These are phyloP conservation scores for Acanthamoeba rhysodes DNA, from an alignment of 208 protist genomes.

Conservation along the genomic window DNA sequence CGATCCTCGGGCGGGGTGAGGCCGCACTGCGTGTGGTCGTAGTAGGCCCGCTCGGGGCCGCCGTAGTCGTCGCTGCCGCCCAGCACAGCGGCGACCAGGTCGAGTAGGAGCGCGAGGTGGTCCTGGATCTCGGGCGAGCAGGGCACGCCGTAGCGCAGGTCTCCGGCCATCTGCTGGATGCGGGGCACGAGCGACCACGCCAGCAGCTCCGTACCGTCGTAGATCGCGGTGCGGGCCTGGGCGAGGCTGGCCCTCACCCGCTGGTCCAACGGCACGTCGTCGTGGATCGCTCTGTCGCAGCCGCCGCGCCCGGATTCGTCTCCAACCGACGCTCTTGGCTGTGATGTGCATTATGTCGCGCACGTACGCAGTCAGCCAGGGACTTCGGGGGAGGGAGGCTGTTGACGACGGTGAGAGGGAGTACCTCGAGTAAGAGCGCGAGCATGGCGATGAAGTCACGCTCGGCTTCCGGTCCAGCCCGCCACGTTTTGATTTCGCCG, in stretches of 20 bases:
- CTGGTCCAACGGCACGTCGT: not conserved
- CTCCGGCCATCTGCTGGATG: not conserved
- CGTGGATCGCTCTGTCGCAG: not conserved
- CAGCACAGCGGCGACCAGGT: not conserved
- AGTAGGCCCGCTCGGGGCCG: not conserved
- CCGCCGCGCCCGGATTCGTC: not conserved
- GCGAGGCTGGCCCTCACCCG: not conserved
- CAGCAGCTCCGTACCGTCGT: conserved; percentile 32
- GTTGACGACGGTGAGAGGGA: not conserved
- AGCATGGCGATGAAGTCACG: not conserved
- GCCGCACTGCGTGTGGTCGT: too few relatives aligned
- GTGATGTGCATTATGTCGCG: too few relatives aligned
- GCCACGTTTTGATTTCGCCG: not conserved
- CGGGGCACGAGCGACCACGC: conserved; percentile 29
- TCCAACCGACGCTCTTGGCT: not conserved
- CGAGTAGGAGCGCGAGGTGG: not conserved
- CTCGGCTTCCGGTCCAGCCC: not conserved
- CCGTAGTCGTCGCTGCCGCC: not conserved
- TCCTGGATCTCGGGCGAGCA: not conserved
- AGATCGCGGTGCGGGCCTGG: not conserved
- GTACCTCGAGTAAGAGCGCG: not conserved
- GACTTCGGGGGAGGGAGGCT: not conserved
- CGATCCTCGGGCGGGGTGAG: not conserved
- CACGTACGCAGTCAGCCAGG: not conserved
- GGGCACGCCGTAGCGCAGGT: not conserved